Percentiles rank a stretch among this genome's conserved stretches.
Conservation (phyloP, 768 basidiomycete genomes). For the Russula compacta region DNA sequence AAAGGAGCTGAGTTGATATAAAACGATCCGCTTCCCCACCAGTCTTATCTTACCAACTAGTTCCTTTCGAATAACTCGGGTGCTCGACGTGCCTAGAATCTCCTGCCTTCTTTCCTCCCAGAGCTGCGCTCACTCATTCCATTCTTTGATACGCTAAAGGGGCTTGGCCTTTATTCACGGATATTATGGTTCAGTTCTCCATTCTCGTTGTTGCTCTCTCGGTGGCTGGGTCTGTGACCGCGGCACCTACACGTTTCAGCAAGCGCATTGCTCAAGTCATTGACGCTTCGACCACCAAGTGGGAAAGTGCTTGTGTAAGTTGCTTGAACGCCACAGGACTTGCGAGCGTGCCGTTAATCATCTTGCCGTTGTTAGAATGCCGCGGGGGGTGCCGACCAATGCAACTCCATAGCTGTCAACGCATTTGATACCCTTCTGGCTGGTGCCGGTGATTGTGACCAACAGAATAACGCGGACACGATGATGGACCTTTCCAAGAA, state of each 20-base stretch:
- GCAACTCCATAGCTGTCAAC: slow-evolving; percentile 47
- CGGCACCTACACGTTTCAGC: slow-evolving; percentile 27
- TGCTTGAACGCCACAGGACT: neutral
- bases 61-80: neutral
- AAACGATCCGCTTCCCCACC: neutral
- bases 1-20: neutral
- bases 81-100: slow-evolving; percentile 8
- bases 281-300: slow-evolving; percentile 31
- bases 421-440: slow-evolving; percentile 55
- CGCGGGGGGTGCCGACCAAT: slow-evolving; percentile 48
- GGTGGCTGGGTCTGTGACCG: slow-evolving; percentile 27
- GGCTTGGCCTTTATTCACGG: neutral
- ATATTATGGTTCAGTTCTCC: slow-evolving; percentile 28
- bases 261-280: slow-evolving; percentile 44
- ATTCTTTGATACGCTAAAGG: neutral
- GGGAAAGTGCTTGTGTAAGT: slow-evolving; percentile 43
- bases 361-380: slow-evolving; percentile 29
- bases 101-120: neutral
- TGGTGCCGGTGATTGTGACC: slow-evolving; percentile 32
- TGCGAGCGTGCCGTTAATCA: neutral
- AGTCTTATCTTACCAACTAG: neutral
- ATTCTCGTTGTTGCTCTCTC: slow-evolving; percentile 28
- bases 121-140: slow-evolving; percentile 11
- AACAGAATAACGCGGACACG: slow-evolving; percentile 40
- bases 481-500: slow-evolving; percentile 44